Base-by-base conservation (phyloP, 805 yeast genomes). In the Jamesozyma lodderae region DNA sequence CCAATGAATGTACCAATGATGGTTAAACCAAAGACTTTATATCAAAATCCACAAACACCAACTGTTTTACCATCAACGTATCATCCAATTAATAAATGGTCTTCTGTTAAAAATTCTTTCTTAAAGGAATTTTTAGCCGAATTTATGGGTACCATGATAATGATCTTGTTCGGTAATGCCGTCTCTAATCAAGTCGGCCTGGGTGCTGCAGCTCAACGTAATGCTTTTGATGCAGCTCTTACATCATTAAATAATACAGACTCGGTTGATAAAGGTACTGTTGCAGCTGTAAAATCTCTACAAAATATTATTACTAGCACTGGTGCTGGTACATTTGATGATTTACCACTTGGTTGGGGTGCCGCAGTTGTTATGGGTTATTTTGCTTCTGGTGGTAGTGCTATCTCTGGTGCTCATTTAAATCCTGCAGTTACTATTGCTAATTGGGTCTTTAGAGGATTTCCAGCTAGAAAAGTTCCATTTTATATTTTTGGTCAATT, bases 351-450 rank as follows among this genome's bases (percentile, higher is more conserved):
- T 28, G 63, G 68, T n/a, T 73, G 77, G 77, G 79, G 74, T 32
- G 59, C 70, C 26, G 78, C 73, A 1, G 75, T 69, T 27, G 68
- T 70, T 48, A 51, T 72, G 50, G 79, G 77, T 35, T 70, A 69
- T 47, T 60, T 64, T 37, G 59, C 64, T 6, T 64, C 75, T 29
- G 76, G 76, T 42, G 79, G 79, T 46, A 52, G 59, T 44, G 62
- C 65, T 9, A 60, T 72, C 37, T 71, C 77, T 27, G 78, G 77
- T 49, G 79, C 73, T n/a, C 79, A 73, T 53, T 51, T 73, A 42
- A 73, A 73, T 53, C 77, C 78, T 3, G 72, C 74, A 40, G 66
- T 72, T 25, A 72, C 78, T 1, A 35, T 73, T 7, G 53, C 67
- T 8, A 62, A 68, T 48, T 72, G 70, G 43, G 49, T 69, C 10